A percentile compares a stretch with the other conserved stretches of the same genome.
phyloP scores from a whole-genome alignment of 805 yeast species.

The Vanderwaltozyma tropicalis region DNA sequence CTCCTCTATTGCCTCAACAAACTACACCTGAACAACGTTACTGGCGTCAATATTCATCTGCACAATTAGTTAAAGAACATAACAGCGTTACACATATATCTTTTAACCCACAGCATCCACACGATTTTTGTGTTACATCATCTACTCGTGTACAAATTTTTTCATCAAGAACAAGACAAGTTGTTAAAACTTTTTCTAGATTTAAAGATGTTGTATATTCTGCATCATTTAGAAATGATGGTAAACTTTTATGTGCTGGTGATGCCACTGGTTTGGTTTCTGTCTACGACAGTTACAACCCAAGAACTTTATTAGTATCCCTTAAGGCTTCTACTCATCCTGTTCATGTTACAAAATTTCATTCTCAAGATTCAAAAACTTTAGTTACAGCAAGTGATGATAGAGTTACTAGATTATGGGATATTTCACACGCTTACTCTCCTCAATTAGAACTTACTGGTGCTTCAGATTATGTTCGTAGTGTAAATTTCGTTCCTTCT shows the following conservation, averaged over 20 bases:
- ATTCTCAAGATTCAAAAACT: constrained; percentile 50
- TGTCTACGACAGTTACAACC: constrained; percentile 73
- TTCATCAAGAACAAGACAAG: constrained; percentile 90
- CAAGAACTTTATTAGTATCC: constrained; percentile 69
- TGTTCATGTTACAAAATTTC: constrained; percentile 88
- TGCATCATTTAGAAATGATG: constrained; percentile 87
- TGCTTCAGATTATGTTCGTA: constrained; percentile 82
- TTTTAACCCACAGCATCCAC: constrained; percentile 77
- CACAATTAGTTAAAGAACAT: constrained; percentile 87
- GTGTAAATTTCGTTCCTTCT: constrained; percentile 66
- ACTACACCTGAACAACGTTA: constrained; percentile 88
- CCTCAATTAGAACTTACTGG: constrained; percentile 61
- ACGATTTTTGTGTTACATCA: constrained; percentile 88
- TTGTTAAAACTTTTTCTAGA: constrained; percentile 70
- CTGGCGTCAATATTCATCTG: constrained; percentile 80
- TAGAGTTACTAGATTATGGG: constrained; percentile 76
- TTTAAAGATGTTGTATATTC: constrained; percentile 88
- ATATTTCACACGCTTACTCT: constrained; percentile 64
- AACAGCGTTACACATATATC: constrained; percentile 81
- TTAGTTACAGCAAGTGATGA: constrained; percentile 88
- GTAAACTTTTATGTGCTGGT: constrained; percentile 80
- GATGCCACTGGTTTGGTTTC: constrained; percentile 93
- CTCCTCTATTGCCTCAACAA: constrained; percentile 64
- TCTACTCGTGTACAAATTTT: constrained; percentile 87
- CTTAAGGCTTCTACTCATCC: constrained; percentile 79